phyloP scores from a whole-genome alignment of 2,329 filamentous ascomycete genomes.

The Drechslera avenae region DNA sequence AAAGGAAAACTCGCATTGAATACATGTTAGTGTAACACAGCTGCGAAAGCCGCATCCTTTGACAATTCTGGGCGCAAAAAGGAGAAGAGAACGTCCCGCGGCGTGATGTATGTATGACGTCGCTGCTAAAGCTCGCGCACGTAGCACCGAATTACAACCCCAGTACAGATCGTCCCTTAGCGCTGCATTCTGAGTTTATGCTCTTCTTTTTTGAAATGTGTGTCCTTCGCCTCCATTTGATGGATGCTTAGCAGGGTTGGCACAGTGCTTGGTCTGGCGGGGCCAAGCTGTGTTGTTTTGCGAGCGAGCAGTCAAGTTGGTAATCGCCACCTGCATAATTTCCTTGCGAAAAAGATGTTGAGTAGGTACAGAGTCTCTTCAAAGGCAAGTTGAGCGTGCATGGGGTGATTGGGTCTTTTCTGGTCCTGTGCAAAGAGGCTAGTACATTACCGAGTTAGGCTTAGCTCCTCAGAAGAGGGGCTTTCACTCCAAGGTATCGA shows the following conservation, averaged over 20 bases:
- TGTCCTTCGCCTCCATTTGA: slow-evolving; percentile 25
- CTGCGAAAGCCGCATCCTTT: too few relatives aligned
- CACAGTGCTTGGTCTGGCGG: slow-evolving; percentile 44
- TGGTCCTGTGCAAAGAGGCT: slow-evolving; percentile 16
- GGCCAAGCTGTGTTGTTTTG: too few relatives aligned
- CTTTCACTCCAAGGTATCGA: too few relatives aligned
- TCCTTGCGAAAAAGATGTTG: slow-evolving; percentile 44
- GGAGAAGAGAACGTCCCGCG: not conserved
- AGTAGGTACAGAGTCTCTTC: too few relatives aligned
- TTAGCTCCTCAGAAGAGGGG: too few relatives aligned
- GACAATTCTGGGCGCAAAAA: too few relatives aligned
- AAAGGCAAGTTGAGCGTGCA: too few relatives aligned
- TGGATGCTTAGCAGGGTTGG: slow-evolving; percentile 28
- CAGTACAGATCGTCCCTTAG: not conserved
- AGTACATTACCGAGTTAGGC: too few relatives aligned
- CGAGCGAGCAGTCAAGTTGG: too few relatives aligned
- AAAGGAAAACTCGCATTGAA: too few relatives aligned
- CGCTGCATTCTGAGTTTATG: not conserved
- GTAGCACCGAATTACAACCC: not conserved
- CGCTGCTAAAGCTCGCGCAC: not conserved
- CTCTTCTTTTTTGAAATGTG: slow-evolving; percentile 5
- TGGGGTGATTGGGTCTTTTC: too few relatives aligned
- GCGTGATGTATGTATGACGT: slow-evolving; percentile 20
- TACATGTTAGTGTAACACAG: too few relatives aligned
- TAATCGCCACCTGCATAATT: slow-evolving; percentile 46